phyloP scores from a whole-genome alignment of 352 stramenopile species.

The Pythium vanterpoolii region DNA sequence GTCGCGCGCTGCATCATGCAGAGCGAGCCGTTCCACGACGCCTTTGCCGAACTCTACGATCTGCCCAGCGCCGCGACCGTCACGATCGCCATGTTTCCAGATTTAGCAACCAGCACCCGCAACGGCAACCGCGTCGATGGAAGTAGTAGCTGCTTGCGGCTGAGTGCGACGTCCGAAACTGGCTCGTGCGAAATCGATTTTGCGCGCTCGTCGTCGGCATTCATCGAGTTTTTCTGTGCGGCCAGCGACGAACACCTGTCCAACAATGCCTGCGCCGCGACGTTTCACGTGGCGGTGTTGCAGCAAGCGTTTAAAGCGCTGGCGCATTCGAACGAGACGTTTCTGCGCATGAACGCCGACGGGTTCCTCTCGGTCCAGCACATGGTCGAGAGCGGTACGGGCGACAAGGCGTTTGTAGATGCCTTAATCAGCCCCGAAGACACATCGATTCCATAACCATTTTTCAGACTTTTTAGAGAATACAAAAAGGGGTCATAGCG shows the following conservation, averaged over 20 bases:
- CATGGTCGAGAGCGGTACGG: constrained; percentile 30
- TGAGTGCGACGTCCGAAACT: constrained; percentile 68
- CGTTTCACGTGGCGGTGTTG: constrained; percentile 79
- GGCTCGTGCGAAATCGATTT: constrained; percentile 84
- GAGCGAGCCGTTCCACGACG: constrained; percentile 75
- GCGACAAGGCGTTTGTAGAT: constrained; percentile 80
- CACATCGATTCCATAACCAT: constrained; percentile 15
- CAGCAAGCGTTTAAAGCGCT: constrained; percentile 82
- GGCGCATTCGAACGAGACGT: constrained; percentile 72
- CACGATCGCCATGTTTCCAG: constrained; percentile 63
- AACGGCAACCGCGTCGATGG: neutral
- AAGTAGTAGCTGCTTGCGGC: constrained; percentile 30
- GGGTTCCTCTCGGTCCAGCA: constrained; percentile 78
- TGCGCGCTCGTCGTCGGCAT: constrained; percentile 56
- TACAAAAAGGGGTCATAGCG: neutral
- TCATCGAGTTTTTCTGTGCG: constrained; percentile 82
- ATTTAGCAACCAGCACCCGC: constrained; percentile 5
- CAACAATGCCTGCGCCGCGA: constrained; percentile 34
- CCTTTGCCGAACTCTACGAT: constrained; percentile 81
- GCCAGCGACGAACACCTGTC: constrained; percentile 8
- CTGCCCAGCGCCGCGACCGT: constrained; percentile 77
- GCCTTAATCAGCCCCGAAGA: constrained; percentile 80
- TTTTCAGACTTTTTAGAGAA: neutral
- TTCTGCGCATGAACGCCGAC: constrained; percentile 76
- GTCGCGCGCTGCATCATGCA: constrained; percentile 82